phyloP scores from a whole-genome alignment of 306 rosid species.

The Sicyos edulis region DNA sequence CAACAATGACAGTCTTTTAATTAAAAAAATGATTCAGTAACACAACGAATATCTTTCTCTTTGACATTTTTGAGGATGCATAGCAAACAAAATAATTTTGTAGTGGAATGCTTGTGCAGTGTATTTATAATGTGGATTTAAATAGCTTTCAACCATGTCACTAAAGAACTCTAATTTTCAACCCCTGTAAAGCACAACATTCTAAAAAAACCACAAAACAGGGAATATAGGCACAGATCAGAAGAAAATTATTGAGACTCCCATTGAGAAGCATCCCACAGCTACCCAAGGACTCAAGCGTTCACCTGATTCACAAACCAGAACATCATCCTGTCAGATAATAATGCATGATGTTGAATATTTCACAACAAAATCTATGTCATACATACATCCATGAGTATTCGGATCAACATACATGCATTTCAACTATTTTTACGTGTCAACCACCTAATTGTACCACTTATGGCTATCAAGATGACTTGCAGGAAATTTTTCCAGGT shows the following conservation, averaged over 20 bases:
- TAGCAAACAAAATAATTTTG: background rate
- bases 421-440: too few relatives aligned
- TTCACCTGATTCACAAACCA: constrained; percentile 46
- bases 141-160: constrained; percentile 7
- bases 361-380: background rate
- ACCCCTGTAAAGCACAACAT: background rate
- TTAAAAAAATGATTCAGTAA: background rate
- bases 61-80: background rate
- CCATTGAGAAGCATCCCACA: constrained; percentile 56
- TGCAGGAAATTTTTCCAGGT: too few relatives aligned
- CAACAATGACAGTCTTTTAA: too few relatives aligned
- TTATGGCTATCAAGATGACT: background rate
- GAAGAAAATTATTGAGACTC: constrained; percentile 52
- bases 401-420: too few relatives aligned
- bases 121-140: background rate
- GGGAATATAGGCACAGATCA: constrained; percentile 22
- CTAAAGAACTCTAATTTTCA: constrained; percentile 4
- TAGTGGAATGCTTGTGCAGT: background rate
- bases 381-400: too few relatives aligned
- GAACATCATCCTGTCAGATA: constrained; percentile 13
- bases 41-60: background rate
- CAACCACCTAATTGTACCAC: background rate
- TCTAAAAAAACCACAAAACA: constrained; percentile 18
- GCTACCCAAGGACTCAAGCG: constrained; percentile 69
- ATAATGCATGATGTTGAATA: background rate